Conservation (phyloP, 2,329 filamentous ascomycete genomes). For the Zopfia rhizophila region DNA sequence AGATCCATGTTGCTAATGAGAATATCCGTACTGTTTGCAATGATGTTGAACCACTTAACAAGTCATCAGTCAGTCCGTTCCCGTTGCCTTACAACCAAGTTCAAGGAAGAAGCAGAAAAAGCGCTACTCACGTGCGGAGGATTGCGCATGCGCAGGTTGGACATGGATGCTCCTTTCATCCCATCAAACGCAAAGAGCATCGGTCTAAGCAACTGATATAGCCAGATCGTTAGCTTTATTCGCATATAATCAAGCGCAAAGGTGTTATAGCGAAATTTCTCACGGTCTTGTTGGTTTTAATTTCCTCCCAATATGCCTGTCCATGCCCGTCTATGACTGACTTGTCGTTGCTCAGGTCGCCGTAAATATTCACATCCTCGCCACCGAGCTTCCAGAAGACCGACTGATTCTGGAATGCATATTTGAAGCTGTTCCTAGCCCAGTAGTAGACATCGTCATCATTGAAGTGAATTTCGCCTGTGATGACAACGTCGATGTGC, state of each 20-base stretch:
- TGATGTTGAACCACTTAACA: constrained; percentile 53
- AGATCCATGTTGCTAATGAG: constrained; percentile 71
- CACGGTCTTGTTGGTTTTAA: constrained; percentile 55
- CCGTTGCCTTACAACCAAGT: too few relatives aligned
- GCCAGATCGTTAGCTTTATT: constrained; percentile 59
- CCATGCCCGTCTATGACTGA: constrained; percentile 68
- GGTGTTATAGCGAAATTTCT: too few relatives aligned
- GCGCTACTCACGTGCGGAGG: constrained; percentile 1
- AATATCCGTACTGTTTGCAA: constrained; percentile 60
- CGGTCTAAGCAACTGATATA: constrained; percentile 64
- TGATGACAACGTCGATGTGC: constrained; percentile 62
- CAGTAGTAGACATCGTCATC: constrained; percentile 72
- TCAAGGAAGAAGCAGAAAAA: too few relatives aligned
- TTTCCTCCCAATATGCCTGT: constrained; percentile 66
- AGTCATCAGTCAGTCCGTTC: not conserved
- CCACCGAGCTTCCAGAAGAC: constrained; percentile 72
- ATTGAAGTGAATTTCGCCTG: constrained; percentile 67
- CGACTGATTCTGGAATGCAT: constrained; percentile 69
- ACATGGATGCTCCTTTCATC: constrained; percentile 13
- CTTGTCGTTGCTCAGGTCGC: too few relatives aligned
- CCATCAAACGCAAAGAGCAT: constrained; percentile 47
- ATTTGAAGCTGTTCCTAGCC: constrained; percentile 68
- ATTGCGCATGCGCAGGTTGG: constrained; percentile 9
- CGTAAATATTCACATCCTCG: constrained; percentile 70
- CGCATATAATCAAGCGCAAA: too few relatives aligned